Evolutionary conservation across 768 basidiomycete genomes (phyloP).

Genomic region (Naganishia onofrii): DNA sequence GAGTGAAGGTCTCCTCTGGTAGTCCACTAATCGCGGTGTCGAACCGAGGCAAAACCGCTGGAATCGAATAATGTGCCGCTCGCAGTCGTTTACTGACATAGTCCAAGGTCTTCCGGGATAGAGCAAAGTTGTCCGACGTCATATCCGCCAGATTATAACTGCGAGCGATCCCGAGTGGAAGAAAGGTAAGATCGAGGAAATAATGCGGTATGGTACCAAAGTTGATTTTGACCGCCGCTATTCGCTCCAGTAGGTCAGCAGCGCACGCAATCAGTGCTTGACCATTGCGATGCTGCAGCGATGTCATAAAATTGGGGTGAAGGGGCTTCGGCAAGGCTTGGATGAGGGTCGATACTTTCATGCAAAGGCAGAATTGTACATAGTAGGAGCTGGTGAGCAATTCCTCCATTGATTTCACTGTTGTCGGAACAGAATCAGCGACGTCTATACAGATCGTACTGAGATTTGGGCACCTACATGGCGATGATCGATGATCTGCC

Average conservation of each 20-base stretch:
- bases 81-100: conserved; percentile 16
- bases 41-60: conserved; percentile 3
- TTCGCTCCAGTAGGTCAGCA: conserved; percentile 7
- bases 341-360: conserved; percentile 10
- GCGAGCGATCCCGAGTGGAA: conserved; percentile 14
- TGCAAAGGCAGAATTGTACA: conserved; percentile 14
- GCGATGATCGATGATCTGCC: conserved; percentile 11
- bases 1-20: background rate
- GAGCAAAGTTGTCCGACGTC: background rate
- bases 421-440: background rate
- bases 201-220: conserved; percentile 14
- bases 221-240: conserved; percentile 5
- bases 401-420: background rate
- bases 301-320: background rate
- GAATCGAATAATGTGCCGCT: conserved; percentile 2
- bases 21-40: conserved; percentile 8
- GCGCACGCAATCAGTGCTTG: conserved; percentile 15
- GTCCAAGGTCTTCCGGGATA: background rate
- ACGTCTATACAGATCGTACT: no score
- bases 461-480: background rate
- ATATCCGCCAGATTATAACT: conserved; percentile 9
- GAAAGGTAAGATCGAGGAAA: conserved; percentile 9
- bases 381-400: conserved; percentile 13
- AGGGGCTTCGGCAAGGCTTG: background rate
- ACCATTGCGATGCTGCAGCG: background rate